Evolutionary conservation across 2,329 filamentous ascomycete genomes (phyloP).

Genomic region (Tothia fuscella): DNA sequence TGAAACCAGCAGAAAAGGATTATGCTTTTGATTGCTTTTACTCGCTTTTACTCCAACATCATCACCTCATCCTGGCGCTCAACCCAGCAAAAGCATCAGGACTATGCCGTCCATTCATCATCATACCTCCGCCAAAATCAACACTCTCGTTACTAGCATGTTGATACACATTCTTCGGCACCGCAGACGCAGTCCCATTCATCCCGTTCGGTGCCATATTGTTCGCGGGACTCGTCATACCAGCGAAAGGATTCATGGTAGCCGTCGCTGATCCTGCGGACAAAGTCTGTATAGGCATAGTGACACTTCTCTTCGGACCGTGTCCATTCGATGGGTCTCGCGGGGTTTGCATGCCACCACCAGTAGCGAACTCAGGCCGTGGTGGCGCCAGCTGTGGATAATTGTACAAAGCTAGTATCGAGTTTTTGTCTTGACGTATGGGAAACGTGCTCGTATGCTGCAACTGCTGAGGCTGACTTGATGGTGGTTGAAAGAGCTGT

Average conservation of each 20-base stretch:
- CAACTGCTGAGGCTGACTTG: conserved; percentile 15
- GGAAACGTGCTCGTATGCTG: conserved; percentile 20
- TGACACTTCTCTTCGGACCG: conserved; percentile 23
- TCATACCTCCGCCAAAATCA: conserved; percentile 46
- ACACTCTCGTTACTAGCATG: conserved; percentile 60
- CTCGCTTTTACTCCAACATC: no score
- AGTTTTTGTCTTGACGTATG: conserved; percentile 53
- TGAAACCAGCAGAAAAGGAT: no score
- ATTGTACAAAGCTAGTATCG: conserved; percentile 65
- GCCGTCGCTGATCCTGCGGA: conserved; percentile 22
- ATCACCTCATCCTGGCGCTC: conserved; percentile 37
- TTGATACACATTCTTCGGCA: conserved; percentile 20
- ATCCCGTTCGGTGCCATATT: background rate
- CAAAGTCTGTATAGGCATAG: conserved; percentile 23
- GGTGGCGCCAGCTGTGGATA: conserved; percentile 29
- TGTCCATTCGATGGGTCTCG: background rate
- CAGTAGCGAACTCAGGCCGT: conserved; percentile 25
- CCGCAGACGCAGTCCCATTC: background rate
- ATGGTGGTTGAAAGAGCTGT: conserved; percentile 20
- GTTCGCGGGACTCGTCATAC: background rate
- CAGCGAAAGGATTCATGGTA: conserved; percentile 46
- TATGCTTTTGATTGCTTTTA: no score
- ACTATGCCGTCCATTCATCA: conserved; percentile 57
- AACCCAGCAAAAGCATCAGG: conserved; percentile 70
- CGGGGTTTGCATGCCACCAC: background rate